Evolutionary conservation across 768 basidiomycete genomes (phyloP), one percentile per base, ranked within the genome.

Genomic region (Lentinula edodes): DNA sequence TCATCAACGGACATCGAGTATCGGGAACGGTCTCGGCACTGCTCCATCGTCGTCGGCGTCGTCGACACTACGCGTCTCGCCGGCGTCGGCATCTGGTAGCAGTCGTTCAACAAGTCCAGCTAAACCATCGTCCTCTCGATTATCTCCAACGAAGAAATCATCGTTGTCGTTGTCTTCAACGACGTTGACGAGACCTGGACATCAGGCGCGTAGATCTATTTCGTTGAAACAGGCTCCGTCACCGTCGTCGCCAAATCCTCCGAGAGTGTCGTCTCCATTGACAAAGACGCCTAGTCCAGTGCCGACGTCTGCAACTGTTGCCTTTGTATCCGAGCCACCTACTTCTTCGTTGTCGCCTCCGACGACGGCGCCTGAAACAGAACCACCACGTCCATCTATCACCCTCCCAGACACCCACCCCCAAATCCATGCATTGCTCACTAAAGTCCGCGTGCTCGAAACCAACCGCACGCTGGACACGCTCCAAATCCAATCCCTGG

Each of bases 391-490:
- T 61, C 35, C 54, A n/a, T 9, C 55, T 18, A 16, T 38, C 39
- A 34, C 28, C 36, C 23, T 51, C 2, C 45, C 32, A 58, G 84
- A 88, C 63, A 88, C 87, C 60, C 72, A 80, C 57, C 88, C 90
- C 18, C 34, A 35, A 67, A 72, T 85, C 18, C 88, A 95, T 73
- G 93, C 95, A 72, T 76, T 95, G 54, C 85, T 88, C 45, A 88
- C 89, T 34, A 93, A 92, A 72, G 79, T 91, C 34, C 86, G 92
- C 23, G 86, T 95, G 5, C 76, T 97, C 34, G 97, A 99, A 75
- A 84, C 84, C 8, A 89, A 93, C 68, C 89, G 93, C 15, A 82
- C 87, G 0, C 95, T 98, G 58, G 95, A 98, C 69, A 80, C 90
- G 0, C 87, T 91, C 16, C 87, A 86, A 64, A 78, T 98, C 38